Evolutionary conservation across 1,139 yeast species (phyloP).

Genomic region (Geotrichum candidum): DNA sequence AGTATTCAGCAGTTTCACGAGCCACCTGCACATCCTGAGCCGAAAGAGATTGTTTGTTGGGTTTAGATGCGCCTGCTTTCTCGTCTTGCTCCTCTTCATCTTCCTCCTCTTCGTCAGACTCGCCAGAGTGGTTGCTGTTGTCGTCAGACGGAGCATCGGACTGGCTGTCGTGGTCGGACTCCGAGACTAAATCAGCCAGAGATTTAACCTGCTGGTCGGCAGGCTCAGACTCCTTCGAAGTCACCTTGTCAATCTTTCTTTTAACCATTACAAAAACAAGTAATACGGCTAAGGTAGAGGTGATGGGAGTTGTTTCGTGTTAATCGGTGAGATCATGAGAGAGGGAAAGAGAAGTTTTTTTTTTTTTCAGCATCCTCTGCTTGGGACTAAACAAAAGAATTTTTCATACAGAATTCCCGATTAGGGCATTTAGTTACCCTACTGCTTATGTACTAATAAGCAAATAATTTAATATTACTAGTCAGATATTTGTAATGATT

Average conservation of each 20-base stretch:
- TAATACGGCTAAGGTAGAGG: not conserved
- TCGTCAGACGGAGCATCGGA: not conserved
- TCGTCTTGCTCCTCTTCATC: slow-evolving; percentile 38
- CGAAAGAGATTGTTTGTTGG: slow-evolving; percentile 33
- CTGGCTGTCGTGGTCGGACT: slow-evolving; percentile 8
- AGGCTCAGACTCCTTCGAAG: not conserved
- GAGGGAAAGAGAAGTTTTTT: slow-evolving; percentile 6
- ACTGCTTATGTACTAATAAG: not conserved
- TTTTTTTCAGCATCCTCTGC: not conserved
- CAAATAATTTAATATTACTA: not conserved
- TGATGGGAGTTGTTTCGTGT: not conserved
- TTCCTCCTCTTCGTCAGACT: slow-evolving; percentile 4
- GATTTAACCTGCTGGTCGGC: not conserved
- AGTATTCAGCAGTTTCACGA: slow-evolving; percentile 86
- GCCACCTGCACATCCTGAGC: slow-evolving; percentile 90
- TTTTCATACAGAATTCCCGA: slow-evolving; percentile 5
- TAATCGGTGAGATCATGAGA: not conserved
- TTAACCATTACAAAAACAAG: slow-evolving; percentile 4
- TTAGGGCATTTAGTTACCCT: slow-evolving; percentile 11
- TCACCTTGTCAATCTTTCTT: slow-evolving; percentile 14
- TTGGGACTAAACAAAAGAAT: not conserved
- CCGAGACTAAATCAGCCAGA: slow-evolving; percentile 12
- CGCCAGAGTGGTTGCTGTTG: slow-evolving; percentile 6
- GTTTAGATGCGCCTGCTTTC: slow-evolving; percentile 28
- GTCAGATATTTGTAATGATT: not conserved